Base-by-base conservation (phyloP, 768 basidiomycete genomes). In the Phallus indusiatus region DNA sequence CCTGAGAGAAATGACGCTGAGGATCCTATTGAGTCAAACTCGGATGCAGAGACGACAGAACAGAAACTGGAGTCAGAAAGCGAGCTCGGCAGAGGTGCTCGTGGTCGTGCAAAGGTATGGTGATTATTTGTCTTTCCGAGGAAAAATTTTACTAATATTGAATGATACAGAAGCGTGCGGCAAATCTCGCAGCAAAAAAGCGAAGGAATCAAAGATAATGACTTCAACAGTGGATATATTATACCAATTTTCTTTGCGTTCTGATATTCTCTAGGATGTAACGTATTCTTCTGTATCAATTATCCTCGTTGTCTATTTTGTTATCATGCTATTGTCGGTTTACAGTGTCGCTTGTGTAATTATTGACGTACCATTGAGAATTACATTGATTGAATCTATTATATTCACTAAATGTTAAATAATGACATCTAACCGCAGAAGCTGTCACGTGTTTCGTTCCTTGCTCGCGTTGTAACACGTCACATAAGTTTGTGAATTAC, bases 81-180 rank as follows among this genome's bases (percentile, higher is more conserved):
- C 34, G 64, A 66, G 51, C 64, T 67, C 0, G 66, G 69, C n/a
- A 61, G 71, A 37, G 67, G 69, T 34, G 71, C 71, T 16, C 65
- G 72, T 33, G 69, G 68, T 1, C 62, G 68, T 22, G 73, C 73
- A 1, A 73, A 73, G 63, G 73, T 73, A 56, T 16, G 52, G 21
- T 50, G n/a, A 10, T 33, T 51, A n/a, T 50, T 7, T 50, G 2
- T 59, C 11, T 37, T 50, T 33, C 1, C 28, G 33, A 14, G 14
- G 5, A 21, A 21, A 5, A 47, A 17, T 42, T 56, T 5, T 14
- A 47, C 17, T 18, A 56, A 56, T 10, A 6, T 22, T 12, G 34
- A 3, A 36, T 21, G 46, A n/a, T 18, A 11, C 49, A 59, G 57
- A 59, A 42, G 50, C 48, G 50, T 11, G 57, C 57, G 34, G 36